Percentiles rank a stretch among this genome's conserved stretches.
These are phyloP conservation scores for Wallemia ichthyophaga DNA, from an alignment of 1,284 basidiomycete genomes.

Conservation along the genomic window DNA sequence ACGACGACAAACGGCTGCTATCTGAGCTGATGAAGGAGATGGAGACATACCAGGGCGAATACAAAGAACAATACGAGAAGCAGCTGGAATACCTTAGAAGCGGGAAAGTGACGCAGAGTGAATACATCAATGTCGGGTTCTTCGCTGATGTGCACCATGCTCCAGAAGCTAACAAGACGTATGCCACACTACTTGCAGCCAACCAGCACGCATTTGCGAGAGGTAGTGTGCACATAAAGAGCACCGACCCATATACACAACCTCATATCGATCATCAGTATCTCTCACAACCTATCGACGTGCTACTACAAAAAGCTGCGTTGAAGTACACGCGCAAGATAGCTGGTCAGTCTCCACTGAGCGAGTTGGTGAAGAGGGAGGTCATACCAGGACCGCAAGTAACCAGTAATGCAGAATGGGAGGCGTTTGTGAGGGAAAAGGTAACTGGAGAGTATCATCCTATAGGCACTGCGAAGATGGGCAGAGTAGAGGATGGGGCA, in stretches of 20 bases:
- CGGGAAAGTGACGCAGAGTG: background rate
- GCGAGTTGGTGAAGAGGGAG: background rate
- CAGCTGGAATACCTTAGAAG: background rate
- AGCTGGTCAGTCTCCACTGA: background rate
- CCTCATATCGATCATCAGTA: background rate
- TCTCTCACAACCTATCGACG: background rate
- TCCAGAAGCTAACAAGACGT: background rate
- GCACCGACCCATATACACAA: background rate
- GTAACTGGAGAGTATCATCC: constrained; percentile 9
- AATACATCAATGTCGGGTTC: background rate
- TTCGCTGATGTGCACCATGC: background rate
- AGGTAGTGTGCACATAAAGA: background rate
- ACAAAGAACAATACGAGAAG: background rate
- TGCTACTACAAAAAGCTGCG: background rate
- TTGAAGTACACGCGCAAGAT: background rate
- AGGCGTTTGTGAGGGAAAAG: background rate
- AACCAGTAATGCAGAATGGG: background rate
- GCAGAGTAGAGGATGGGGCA: constrained; percentile 17
- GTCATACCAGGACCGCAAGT: background rate
- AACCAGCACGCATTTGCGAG: background rate
- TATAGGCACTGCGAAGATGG: constrained; percentile 17
- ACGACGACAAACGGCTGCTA: background rate
- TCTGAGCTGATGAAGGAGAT: background rate
- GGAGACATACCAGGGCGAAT: background rate
- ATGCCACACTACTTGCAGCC: background rate